phyloP scores from a whole-genome alignment of 2,329 filamentous ascomycete genomes.

The Neofusicoccum parvum region DNA sequence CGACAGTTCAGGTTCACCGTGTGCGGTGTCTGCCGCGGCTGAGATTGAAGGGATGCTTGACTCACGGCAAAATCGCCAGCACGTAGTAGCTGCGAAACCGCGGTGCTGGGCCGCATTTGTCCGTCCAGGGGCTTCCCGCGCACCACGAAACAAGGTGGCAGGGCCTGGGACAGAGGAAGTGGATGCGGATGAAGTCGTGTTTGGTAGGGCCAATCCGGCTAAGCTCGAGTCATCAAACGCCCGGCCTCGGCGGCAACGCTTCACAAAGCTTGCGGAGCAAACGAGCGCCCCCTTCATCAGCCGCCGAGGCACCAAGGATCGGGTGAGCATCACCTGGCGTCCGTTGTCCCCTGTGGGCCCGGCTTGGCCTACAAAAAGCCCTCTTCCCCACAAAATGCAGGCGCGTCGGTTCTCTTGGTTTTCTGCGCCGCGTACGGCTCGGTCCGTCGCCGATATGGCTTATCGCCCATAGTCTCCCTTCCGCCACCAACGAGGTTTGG shows the following conservation, averaged over 20 bases:
- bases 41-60: constrained; percentile 13
- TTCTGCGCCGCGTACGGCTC: neutral
- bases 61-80: constrained; percentile 1
- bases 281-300: constrained; percentile 10
- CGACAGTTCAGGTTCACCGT: neutral
- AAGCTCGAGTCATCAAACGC: constrained; percentile 15
- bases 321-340: neutral
- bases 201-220: neutral
- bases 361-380: neutral
- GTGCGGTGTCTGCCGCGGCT: neutral
- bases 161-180: neutral
- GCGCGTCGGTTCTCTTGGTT: neutral
- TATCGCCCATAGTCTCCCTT: neutral
- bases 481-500: neutral
- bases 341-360: neutral
- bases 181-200: neutral
- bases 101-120: neutral
- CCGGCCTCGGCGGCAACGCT: constrained; percentile 18
- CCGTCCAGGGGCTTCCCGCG: neutral
- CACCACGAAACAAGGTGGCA: neutral
- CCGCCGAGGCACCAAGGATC: constrained; percentile 2
- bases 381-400: neutral
- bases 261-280: constrained; percentile 15
- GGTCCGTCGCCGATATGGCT: neutral
- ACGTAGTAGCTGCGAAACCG: no score